phyloP scores from a whole-genome alignment of 345 rosid species.

The Acer saccharum region DNA sequence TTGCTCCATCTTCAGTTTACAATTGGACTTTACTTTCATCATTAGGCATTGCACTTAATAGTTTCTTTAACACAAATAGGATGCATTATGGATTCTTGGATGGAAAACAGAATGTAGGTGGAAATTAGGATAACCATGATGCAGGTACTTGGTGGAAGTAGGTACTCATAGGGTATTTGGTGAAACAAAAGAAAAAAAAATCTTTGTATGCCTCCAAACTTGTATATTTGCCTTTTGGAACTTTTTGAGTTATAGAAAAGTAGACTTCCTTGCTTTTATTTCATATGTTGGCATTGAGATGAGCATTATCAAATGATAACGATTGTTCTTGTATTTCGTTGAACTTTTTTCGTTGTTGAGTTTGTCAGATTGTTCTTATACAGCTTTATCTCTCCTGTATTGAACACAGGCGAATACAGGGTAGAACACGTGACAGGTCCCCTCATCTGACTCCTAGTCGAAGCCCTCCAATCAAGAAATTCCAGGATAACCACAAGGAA shows the following conservation, averaged over 20 bases:
- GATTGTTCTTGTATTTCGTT: neutral
- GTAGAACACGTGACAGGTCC: constrained; percentile 44
- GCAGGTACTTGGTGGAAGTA: neutral
- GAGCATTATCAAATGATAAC: neutral
- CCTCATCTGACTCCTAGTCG: constrained; percentile 46
- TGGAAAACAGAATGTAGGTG: neutral
- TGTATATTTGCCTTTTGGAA: neutral
- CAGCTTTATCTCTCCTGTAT: constrained; percentile 7
- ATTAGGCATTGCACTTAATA: neutral
- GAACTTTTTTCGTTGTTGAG: neutral
- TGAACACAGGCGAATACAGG: constrained; percentile 34
- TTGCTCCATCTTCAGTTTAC: neutral
- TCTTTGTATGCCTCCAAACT: neutral
- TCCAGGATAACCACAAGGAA: constrained; percentile 45
- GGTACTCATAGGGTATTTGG: neutral
- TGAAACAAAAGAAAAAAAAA: neutral
- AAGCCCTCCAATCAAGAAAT: constrained; percentile 44
- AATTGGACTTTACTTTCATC: neutral
- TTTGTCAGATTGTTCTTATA: neutral
- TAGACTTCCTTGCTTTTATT: neutral
- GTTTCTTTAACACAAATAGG: neutral
- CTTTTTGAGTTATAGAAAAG: neutral
- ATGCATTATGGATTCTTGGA: neutral
- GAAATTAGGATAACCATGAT: neutral
- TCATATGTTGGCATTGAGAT: constrained; percentile 1